Evolutionary conservation across 192 early-diverging fungal genomes (phyloP), one percentile per base, ranked within the genome.

Genomic region (Coemansia reversa): DNA sequence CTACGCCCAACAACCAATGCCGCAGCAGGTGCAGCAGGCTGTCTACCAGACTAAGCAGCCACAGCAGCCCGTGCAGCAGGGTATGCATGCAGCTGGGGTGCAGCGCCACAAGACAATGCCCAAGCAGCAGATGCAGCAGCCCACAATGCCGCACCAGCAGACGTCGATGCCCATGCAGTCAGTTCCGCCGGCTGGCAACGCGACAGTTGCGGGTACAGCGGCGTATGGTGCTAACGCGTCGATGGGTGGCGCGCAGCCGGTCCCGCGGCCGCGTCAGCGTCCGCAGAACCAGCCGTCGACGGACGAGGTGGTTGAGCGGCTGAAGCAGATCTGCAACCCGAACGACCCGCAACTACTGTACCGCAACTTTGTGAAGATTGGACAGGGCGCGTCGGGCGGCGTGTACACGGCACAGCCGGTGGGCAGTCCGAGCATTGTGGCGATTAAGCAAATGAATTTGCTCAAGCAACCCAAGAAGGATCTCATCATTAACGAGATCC

Each of bases 361-460:
- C 76, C 86, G 88, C 63, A 96, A 98, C 74, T 84, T 94, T 73
- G 92, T 93, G 74, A 94, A 95, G 81, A 90, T 99, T 65, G 97
- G 97, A 2, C 96, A 97, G 86, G 95, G 96, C 76, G 95, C 95
- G 5, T 97, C 94, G 47, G 97, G 97, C 50, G 94, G 93, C n/a
- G 97, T 99, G 47, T 99, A 94, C 80, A 88, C 94, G 61, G 97
- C 97, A 27, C 87, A 87, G 35, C 84, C 88, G 51, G 74, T 90
- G 19, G 74, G 76, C 30, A 89, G 84, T 23, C 85, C 87, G 50
- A 84, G 87, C 52, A 87, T 90, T 69, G 93, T 94, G 28, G 94
- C 94, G 6, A 93, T 96, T 80, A 96, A 96, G 81, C 92, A 94
- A 69, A 96, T 96, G 91, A 90, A 94, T 69, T 80, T 96, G 58